A percentile compares a stretch with the other conserved stretches of the same genome.
These are phyloP conservation scores for Coffea humblotiana DNA, from an alignment of 305 asterid genomes.

Conservation along the genomic window DNA sequence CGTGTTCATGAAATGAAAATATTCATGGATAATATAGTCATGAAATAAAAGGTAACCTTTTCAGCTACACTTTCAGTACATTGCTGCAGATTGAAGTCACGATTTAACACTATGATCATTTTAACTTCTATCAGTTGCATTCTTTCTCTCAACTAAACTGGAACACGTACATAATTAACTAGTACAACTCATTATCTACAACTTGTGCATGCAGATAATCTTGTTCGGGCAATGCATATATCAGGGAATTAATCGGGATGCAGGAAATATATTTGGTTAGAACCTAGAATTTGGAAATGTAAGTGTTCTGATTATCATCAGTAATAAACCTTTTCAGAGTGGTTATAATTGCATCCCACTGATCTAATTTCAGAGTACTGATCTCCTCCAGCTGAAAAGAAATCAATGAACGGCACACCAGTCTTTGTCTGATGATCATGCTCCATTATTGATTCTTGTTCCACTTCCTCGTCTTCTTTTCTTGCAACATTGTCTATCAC, in stretches of 20 bases:
- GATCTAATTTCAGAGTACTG: background rate
- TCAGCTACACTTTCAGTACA: background rate
- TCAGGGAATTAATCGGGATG: background rate
- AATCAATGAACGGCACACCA: conserved; percentile 46
- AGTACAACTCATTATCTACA: conserved; percentile 1
- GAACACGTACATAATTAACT: conserved; percentile 4
- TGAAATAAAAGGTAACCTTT: background rate
- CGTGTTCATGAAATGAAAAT: background rate
- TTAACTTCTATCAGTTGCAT: conserved; percentile 19
- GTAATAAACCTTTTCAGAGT: background rate
- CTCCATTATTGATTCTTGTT: conserved; percentile 35
- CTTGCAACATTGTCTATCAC: conserved; percentile 43
- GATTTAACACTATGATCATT: background rate
- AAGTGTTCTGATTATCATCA: background rate
- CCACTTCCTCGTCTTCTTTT: conserved; percentile 38
- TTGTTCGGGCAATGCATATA: background rate
- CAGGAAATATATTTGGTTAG: background rate
- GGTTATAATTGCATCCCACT: background rate
- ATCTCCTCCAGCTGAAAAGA: conserved; percentile 47
- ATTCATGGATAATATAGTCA: background rate
- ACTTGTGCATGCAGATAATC: background rate
- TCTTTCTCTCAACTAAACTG: background rate
- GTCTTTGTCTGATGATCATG: conserved; percentile 13
- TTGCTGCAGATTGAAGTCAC: background rate
- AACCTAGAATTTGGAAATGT: background rate